Evolutionary conservation across 2,329 filamentous ascomycete genomes (phyloP).

Genomic region (Torrubiella hemipterigena): DNA sequence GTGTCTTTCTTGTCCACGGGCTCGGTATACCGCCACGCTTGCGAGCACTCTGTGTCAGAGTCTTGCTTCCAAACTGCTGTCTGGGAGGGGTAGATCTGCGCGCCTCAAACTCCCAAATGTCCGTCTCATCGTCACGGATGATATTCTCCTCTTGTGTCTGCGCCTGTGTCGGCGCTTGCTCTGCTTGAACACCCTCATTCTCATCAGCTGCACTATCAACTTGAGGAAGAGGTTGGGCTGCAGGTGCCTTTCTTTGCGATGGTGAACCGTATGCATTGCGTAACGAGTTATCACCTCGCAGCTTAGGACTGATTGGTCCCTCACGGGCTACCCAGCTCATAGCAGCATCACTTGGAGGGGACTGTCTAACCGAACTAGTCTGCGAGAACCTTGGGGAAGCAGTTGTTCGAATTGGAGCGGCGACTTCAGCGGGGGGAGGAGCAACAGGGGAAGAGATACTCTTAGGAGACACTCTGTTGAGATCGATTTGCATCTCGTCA

Average conservation of each 20-base stretch:
- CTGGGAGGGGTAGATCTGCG: conserved; percentile 27
- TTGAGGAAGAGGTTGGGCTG: background rate
- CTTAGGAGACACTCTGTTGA: background rate
- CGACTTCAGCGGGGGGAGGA: background rate
- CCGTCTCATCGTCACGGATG: conserved; percentile 28
- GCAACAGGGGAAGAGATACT: background rate
- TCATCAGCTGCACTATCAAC: background rate
- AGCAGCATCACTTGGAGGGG: conserved; percentile 20
- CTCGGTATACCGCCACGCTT: conserved; percentile 19
- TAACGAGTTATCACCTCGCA: conserved; percentile 22
- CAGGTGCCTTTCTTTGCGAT: background rate
- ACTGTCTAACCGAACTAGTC: conserved; percentile 20
- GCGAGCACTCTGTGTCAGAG: conserved; percentile 9
- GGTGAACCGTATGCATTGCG: conserved; percentile 13
- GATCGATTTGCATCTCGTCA: background rate
- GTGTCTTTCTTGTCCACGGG: conserved; percentile 22
- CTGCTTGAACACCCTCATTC: background rate
- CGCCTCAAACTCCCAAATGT: conserved; percentile 48
- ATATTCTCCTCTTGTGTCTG: too few species aligned
- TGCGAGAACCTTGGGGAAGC: conserved; percentile 14
- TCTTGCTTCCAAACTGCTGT: conserved; percentile 17
- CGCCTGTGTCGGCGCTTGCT: conserved; percentile 6
- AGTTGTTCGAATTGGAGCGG: conserved; percentile 1
- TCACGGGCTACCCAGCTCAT: conserved; percentile 32
- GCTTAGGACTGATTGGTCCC: conserved; percentile 21